Percentiles rank a stretch among this genome's conserved stretches.
These are phyloP conservation scores for Hevea brasiliensis DNA, from an alignment of 345 rosid species.

Conservation along the genomic window DNA sequence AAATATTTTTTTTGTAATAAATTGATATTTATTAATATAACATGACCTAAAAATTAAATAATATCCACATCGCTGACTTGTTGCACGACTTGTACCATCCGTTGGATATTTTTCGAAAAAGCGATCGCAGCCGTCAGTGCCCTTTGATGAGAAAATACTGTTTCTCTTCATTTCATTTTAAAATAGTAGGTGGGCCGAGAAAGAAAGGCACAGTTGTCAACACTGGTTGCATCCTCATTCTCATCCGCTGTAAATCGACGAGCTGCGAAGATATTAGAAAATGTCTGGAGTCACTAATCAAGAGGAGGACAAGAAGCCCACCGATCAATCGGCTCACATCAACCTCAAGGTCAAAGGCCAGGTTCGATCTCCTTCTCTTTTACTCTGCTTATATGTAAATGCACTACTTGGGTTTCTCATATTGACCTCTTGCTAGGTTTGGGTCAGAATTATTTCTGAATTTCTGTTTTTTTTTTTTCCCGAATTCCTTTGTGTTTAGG, in stretches of 20 bases:
- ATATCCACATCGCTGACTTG: too few relatives aligned
- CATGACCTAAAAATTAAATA: too few relatives aligned
- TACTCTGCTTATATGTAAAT: not conserved
- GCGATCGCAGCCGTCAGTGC: too few relatives aligned
- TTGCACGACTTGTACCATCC: too few relatives aligned
- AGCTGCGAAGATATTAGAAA: not conserved
- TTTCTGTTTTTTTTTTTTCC: not conserved
- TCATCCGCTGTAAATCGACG: not conserved
- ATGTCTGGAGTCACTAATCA: constrained; percentile 12
- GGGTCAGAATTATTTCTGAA: not conserved
- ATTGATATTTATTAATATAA: too few relatives aligned
- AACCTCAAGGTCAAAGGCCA: constrained; percentile 20
- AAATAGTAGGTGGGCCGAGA: too few relatives aligned
- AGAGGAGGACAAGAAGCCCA: constrained; percentile 16
- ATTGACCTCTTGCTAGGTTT: not conserved
- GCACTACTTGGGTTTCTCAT: not conserved
- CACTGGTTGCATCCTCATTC: not conserved
- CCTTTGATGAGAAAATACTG: too few relatives aligned
- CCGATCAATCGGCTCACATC: constrained; percentile 18
- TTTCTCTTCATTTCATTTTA: too few relatives aligned
- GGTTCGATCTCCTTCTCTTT: not conserved
- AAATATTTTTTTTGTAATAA: too few relatives aligned
- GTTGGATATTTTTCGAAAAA: too few relatives aligned
- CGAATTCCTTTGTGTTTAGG: not conserved
- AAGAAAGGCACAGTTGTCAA: too few relatives aligned